phyloP scores from a whole-genome alignment of 768 basidiomycete genomes.

The Suillus cothurnatus region DNA sequence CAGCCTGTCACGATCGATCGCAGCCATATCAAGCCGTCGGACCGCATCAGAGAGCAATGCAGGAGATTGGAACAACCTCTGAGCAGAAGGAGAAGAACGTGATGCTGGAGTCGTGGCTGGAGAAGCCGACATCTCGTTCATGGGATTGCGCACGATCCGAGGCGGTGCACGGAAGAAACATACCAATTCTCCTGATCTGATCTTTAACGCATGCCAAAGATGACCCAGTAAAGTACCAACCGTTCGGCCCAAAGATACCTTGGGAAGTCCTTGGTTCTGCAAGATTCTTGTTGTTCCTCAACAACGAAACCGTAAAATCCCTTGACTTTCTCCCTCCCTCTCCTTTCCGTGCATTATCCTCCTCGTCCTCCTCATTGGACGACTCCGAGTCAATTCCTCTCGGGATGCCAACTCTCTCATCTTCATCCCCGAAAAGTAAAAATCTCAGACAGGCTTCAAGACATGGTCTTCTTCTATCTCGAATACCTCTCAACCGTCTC shows the following conservation, averaged over 20 bases:
- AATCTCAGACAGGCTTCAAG: constrained; percentile 84
- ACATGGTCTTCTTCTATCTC: constrained; percentile 77
- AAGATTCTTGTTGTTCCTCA: constrained; percentile 73
- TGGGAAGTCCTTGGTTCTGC: constrained; percentile 87
- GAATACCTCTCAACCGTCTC: constrained; percentile 70
- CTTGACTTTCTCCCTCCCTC: constrained; percentile 40
- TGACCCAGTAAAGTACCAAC: constrained; percentile 39
- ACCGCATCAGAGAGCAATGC: constrained; percentile 75
- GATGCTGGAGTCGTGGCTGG: constrained; percentile 35
- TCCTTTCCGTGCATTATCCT: constrained; percentile 30
- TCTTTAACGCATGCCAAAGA: constrained; percentile 1
- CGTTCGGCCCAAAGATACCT: constrained; percentile 87
- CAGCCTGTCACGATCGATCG: constrained; percentile 51
- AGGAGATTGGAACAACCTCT: constrained; percentile 59
- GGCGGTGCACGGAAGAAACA: constrained; percentile 84
- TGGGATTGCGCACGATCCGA: constrained; percentile 61
- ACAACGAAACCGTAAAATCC: constrained; percentile 53
- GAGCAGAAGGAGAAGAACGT: constrained; percentile 22
- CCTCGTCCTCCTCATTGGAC: constrained; percentile 66
- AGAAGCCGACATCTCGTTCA: constrained; percentile 52
- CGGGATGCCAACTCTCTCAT: constrained; percentile 45
- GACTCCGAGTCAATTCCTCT: constrained; percentile 56
- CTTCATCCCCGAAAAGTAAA: constrained; percentile 70
- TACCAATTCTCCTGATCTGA: constrained; percentile 70
- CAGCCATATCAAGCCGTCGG: constrained; percentile 60